Percentiles rank a stretch among this genome's conserved stretches.
Conservation (phyloP, 2,329 filamentous ascomycete species). For the Ascochyta lentis region DNA sequence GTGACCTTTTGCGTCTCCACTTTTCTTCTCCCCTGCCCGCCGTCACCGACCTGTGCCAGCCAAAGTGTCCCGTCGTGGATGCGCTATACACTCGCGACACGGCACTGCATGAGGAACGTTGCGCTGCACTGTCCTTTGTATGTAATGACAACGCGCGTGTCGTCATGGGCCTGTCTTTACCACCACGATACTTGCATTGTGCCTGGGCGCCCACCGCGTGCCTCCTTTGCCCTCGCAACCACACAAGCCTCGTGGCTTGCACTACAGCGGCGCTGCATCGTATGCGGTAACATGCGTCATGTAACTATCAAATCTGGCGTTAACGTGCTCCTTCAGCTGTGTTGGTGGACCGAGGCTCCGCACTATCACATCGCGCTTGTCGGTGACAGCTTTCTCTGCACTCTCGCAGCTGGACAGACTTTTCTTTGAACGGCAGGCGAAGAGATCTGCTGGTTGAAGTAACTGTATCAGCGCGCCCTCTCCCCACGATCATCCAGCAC, state of each 20-base stretch:
- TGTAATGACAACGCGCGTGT: not conserved
- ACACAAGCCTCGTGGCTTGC: slow-evolving; percentile 7
- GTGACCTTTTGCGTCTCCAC: slow-evolving; percentile 6
- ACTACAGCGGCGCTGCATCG: not conserved
- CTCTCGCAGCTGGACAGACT: no score
- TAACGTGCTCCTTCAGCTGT: no score
- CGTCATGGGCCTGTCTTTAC: not conserved
- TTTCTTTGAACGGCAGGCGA: no score
- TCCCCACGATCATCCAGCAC: not conserved
- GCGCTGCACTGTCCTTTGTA: not conserved
- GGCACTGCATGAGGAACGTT: slow-evolving; percentile 7
- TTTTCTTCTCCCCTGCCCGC: slow-evolving; percentile 7
- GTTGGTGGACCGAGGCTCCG: no score
- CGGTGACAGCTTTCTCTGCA: not conserved
- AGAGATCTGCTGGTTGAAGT: no score
- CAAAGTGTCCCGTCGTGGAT: not conserved
- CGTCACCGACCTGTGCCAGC: not conserved
- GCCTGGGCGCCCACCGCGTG: not conserved
- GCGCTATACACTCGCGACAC: slow-evolving; percentile 3
- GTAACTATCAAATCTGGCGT: no score
- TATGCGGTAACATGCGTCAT: no score
- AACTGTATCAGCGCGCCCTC: not conserved
- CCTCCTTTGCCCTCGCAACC: no score
- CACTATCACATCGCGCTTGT: not conserved
- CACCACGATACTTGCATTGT: not conserved